These are phyloP conservation scores for Sporothrix brasiliensis DNA, from an alignment of 2,329 filamentous ascomycete genomes.

Conservation along the genomic window DNA sequence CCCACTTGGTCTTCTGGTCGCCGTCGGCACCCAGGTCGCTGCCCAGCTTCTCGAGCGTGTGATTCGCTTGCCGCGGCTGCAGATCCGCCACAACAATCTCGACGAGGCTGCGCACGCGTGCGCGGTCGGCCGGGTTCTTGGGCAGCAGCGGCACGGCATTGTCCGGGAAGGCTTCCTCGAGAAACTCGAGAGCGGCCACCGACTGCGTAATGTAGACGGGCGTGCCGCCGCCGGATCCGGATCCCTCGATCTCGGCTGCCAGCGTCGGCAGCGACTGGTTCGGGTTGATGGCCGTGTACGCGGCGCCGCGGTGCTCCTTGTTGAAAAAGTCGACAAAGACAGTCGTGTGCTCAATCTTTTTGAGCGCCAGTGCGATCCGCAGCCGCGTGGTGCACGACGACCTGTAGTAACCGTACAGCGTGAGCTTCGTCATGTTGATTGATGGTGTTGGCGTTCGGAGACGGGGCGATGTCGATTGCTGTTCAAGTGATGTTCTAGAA, in stretches of 20 bases:
- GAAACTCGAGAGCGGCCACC: conserved; percentile 62
- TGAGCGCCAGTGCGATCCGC: conserved; percentile 61
- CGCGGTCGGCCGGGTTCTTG: conserved; percentile 48
- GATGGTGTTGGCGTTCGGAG: background rate
- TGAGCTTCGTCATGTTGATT: conserved; percentile 35
- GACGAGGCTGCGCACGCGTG: conserved; percentile 56
- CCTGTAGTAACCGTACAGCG: conserved; percentile 63
- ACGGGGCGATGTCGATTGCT: background rate
- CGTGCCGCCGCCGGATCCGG: no score
- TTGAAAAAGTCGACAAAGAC: conserved; percentile 58
- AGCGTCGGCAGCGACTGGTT: conserved; percentile 59
- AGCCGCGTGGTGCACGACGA: conserved; percentile 65
- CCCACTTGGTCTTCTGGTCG: conserved; percentile 47
- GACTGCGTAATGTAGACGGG: conserved; percentile 46
- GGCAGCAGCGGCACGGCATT: conserved; percentile 50
- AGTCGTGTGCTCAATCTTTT: conserved; percentile 53
- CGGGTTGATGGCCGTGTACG: conserved; percentile 56
- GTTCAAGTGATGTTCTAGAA: background rate
- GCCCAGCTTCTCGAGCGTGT: conserved; percentile 55
- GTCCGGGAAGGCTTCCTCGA: conserved; percentile 58
- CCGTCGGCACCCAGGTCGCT: conserved; percentile 44
- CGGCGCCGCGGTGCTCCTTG: conserved; percentile 52
- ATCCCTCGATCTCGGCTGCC: conserved; percentile 41
- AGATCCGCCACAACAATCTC: conserved; percentile 59
- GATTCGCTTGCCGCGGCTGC: conserved; percentile 63